Evolutionary conservation across 2,329 filamentous ascomycete genomes (phyloP).

Genomic region (Stachybotrys chartarum): DNA sequence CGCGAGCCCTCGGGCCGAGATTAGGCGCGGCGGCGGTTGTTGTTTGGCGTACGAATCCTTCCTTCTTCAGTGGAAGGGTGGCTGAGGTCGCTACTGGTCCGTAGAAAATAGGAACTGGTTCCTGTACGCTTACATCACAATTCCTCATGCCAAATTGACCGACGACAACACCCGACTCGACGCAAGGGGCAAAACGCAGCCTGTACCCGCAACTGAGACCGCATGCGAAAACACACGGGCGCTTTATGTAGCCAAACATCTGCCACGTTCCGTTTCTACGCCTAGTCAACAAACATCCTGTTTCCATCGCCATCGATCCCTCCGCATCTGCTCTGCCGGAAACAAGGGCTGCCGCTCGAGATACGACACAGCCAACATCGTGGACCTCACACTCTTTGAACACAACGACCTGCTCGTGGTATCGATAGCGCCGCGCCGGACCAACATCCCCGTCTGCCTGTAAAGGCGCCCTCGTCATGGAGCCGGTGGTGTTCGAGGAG

Average conservation of each 20-base stretch:
- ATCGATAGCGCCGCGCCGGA: no score
- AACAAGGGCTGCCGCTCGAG: neutral
- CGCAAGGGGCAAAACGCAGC: neutral
- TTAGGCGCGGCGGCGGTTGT: neutral
- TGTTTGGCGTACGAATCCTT: neutral
- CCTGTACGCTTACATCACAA: neutral
- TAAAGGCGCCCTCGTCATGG: constrained; percentile 43
- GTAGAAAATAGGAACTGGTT: neutral
- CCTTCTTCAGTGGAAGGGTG: no score
- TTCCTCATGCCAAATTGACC: neutral
- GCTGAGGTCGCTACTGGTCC: no score
- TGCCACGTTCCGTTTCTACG: neutral
- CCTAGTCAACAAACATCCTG: neutral
- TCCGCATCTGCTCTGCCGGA: neutral
- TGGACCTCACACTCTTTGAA: no score
- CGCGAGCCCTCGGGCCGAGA: neutral
- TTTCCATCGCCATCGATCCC: neutral
- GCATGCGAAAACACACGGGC: neutral
- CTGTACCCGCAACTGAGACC: neutral
- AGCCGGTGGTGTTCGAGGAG: constrained; percentile 79
- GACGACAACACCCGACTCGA: neutral
- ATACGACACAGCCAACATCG: neutral
- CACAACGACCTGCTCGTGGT: no score
- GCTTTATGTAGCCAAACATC: neutral
- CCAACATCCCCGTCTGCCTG: no score